phyloP scores from a whole-genome alignment of 1,284 basidiomycete genomes.

The Cystobasidiaceae sp. region DNA sequence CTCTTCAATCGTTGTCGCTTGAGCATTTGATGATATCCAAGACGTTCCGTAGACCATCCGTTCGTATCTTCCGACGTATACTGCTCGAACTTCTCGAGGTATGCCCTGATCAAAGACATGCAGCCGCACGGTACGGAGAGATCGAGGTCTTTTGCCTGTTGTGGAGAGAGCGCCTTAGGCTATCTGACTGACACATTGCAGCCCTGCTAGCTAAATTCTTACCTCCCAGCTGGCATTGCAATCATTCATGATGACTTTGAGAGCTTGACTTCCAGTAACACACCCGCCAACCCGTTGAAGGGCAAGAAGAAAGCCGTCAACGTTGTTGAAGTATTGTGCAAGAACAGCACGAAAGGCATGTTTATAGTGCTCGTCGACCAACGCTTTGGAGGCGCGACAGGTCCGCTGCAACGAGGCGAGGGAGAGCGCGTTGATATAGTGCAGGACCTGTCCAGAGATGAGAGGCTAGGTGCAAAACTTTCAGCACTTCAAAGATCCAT shows the following conservation, averaged over 20 bases:
- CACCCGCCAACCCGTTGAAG: constrained; percentile 5
- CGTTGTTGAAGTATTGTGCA: constrained; percentile 12
- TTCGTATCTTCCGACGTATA: not conserved
- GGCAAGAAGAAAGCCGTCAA: constrained; percentile 2
- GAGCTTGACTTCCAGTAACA: constrained; percentile 11
- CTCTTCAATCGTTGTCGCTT: constrained; percentile 20
- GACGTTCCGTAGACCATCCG: not conserved
- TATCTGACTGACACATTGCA: not conserved
- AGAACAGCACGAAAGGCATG: constrained; percentile 4
- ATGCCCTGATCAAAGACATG: not conserved
- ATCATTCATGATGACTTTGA: constrained; percentile 30
- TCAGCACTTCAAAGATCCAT: no score
- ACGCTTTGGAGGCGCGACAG: not conserved
- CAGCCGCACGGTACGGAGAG: constrained; percentile 15
- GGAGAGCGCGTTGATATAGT: constrained; percentile 3
- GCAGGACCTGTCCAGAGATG: not conserved
- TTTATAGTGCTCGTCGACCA: constrained; percentile 15
- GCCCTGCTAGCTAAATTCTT: not conserved
- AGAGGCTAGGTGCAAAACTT: not conserved
- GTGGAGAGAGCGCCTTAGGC: not conserved
- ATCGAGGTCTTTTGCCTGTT: constrained; percentile 29
- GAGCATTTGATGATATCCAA: constrained; percentile 21
- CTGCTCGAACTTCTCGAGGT: not conserved
- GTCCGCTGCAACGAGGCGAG: not conserved
- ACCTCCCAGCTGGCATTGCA: constrained; percentile 5